Conservation (phyloP, 306 rosid genomes). For the Cucumis cinereus region DNA sequence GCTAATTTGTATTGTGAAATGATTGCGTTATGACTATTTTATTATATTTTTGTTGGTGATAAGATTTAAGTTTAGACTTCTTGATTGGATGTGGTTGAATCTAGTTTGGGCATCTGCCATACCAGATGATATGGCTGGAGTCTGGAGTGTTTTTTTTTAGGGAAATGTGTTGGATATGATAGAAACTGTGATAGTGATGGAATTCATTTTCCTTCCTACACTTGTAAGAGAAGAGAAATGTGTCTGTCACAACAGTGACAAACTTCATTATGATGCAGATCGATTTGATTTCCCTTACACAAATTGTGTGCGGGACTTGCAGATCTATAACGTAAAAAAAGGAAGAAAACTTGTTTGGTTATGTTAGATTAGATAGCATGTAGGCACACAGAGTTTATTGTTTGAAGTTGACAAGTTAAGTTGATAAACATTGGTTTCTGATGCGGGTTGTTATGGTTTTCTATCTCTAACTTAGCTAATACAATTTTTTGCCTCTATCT, state of each 20-base stretch:
- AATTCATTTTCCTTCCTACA: neutral
- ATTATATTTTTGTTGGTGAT: neutral
- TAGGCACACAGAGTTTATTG: neutral
- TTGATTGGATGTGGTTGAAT: slow-evolving; percentile 1
- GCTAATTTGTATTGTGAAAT: neutral
- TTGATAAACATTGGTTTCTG: neutral
- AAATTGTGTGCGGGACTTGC: neutral
- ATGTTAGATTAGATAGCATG: neutral
- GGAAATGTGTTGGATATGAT: neutral
- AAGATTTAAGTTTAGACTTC: neutral
- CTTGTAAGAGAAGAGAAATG: neutral
- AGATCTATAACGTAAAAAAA: neutral
- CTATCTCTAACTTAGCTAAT: neutral
- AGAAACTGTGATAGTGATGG: neutral
- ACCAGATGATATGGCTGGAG: neutral
- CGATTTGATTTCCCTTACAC: neutral
- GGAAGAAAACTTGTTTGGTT: neutral
- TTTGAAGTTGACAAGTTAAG: neutral
- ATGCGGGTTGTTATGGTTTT: neutral
- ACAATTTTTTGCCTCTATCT: neutral
- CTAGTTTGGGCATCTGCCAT: neutral
- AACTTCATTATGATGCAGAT: neutral
- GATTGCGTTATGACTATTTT: neutral
- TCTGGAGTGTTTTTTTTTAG: neutral
- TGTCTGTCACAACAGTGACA: slow-evolving; percentile 2